phyloP scores from a whole-genome alignment of 345 rosid genomes.

The Gossypium rotundifolium region DNA sequence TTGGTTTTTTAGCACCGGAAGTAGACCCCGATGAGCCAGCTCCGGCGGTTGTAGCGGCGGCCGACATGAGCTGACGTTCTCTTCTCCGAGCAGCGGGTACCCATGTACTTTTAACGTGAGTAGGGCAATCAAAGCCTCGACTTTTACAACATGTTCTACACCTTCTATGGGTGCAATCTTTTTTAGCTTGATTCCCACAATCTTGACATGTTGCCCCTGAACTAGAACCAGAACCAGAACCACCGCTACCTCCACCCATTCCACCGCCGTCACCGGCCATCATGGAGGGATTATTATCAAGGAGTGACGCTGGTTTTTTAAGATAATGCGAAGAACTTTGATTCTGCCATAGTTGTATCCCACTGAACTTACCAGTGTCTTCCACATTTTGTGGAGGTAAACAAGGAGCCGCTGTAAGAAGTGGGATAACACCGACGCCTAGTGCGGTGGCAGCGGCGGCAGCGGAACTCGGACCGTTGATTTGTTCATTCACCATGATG shows the following conservation, averaged over 20 bases:
- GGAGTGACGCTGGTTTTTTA: conserved; percentile 16
- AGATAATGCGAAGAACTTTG: conserved; percentile 30
- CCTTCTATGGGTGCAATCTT: conserved; percentile 75
- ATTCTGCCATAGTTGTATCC: conserved; percentile 73
- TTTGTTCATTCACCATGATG: conserved; percentile 29
- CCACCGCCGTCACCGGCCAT: conserved; percentile 25
- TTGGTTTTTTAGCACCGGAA: conserved; percentile 73
- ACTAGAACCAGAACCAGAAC: conserved; percentile 36
- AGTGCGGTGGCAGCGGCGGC: conserved; percentile 57
- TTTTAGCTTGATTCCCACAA: conserved; percentile 98
- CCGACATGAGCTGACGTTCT: conserved; percentile 68
- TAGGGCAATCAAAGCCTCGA: conserved; percentile 81
- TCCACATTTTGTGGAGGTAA: conserved; percentile 44
- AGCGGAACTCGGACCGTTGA: conserved; percentile 32
- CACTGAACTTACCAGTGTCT: conserved; percentile 42
- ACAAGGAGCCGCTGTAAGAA: conserved; percentile 56
- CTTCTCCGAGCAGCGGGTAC: conserved; percentile 85
- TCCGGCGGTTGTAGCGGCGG: conserved; percentile 20
- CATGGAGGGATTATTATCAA: conserved; percentile 21
- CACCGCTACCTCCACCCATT: conserved; percentile 38
- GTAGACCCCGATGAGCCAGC: conserved; percentile 76
- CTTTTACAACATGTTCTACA: conserved; percentile 95
- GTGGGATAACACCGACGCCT: conserved; percentile 71
- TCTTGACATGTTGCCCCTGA: conserved; percentile 80
- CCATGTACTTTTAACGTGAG: conserved; percentile 99